Conservation (phyloP, 164 flowering plant genomes). For the Vitis rupestris region DNA sequence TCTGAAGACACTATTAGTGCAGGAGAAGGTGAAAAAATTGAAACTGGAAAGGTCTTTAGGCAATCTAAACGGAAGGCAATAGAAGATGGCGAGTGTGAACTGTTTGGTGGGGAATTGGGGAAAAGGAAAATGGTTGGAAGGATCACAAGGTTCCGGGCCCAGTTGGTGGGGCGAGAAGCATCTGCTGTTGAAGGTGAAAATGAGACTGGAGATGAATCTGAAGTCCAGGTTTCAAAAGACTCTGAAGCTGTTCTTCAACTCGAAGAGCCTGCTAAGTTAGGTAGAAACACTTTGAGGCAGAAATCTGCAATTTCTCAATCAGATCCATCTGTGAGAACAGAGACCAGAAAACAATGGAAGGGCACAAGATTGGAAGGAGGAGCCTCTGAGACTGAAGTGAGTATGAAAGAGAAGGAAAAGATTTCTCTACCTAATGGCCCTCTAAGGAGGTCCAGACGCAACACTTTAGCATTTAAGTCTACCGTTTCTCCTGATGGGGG, state of each 20-base stretch:
- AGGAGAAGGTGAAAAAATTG: not conserved
- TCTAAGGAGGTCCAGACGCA: conserved; percentile 12
- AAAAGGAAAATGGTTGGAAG: not conserved
- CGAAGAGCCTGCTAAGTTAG: conserved; percentile 3
- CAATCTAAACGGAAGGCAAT: conserved; percentile 6
- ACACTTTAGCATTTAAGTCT: not conserved
- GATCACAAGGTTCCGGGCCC: not conserved
- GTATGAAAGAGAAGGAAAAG: not conserved
- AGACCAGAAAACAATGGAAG: conserved; percentile 1
- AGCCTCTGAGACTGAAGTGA: not conserved
- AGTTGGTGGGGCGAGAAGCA: not conserved
- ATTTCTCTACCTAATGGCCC: not conserved
- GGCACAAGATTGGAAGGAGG: not conserved
- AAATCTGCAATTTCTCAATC: conserved; percentile 4
- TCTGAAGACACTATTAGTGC: not conserved
- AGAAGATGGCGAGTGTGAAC: not conserved
- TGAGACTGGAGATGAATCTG: not conserved
- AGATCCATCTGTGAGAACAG: not conserved
- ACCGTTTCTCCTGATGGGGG: not conserved
- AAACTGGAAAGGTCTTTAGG: not conserved
- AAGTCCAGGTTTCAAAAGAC: conserved; percentile 1
- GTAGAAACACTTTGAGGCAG: conserved; percentile 1
- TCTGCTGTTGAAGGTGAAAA: not conserved
- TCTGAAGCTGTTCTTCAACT: not conserved
- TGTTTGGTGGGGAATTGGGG: not conserved